Base-by-base conservation (phyloP, 2,329 filamentous ascomycete genomes). In the Phyllosticta citriasiana region DNA sequence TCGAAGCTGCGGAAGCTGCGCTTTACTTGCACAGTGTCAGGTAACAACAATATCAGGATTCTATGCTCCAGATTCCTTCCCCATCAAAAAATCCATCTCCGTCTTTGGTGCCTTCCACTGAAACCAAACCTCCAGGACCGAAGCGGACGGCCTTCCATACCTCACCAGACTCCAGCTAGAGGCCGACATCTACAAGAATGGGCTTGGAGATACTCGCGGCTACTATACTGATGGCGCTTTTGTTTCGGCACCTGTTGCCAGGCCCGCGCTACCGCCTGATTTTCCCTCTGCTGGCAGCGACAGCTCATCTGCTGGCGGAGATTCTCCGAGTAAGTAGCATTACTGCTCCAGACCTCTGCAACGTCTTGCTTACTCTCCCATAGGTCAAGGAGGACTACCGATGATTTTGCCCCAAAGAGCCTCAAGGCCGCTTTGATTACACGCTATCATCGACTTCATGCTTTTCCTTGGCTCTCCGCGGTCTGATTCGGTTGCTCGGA, bases 151-250 rank as follows among this genome's bases (percentile, higher is more conserved):
- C 9, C 87, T 95, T 35, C 90, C 90, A 0, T 82, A 86, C 65
- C 76, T 94, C 10, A 80, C 94, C 40, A 70, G 52, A 25, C 63
- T 22, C 53, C 61, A 7, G 16, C 56, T 55, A 40, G 57, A 63
- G 25, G 9, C 24, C 26, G 69, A 76, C 59, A 68, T 82, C 52
- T 84, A 85, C 67, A 68, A 77, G 8, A 70, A 77, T 61, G 78
- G 78, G 5, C 64, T 73, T 22, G 79, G 80, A 59, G 83, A 87
- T 67, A 76, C 79, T 24, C 75, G 82, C 60, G 88, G 87, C 10
- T 86, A 84, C 69, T 94, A 89, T 71, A 78, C 85, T 16, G 89
- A 96, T 66, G 91, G 91, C 56, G 88, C 89, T 47, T 96, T 91
- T 71, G 84, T 87, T 25, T 88, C 86, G 3, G 78, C 81, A 2